Conservation (phyloP, 1,284 basidiomycete species). For the Trametes hirsuta region DNA sequence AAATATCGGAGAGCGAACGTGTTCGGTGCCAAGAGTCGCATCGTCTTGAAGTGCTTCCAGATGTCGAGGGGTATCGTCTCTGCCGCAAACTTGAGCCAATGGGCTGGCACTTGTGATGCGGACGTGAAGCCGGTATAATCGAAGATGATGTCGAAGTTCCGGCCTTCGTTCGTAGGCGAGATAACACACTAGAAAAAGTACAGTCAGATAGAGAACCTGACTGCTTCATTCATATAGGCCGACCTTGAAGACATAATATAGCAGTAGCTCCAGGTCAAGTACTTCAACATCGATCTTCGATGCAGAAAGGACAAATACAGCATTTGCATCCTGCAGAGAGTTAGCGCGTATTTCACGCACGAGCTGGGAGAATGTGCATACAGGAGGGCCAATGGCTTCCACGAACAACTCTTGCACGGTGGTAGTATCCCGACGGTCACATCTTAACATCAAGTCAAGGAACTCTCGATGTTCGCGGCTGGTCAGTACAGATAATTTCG, state of each 20-base stretch:
- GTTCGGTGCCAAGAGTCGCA: constrained; percentile 84
- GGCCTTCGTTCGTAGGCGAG: constrained; percentile 48
- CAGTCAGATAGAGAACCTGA: neutral
- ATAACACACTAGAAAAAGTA: constrained; percentile 39
- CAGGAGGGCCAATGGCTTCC: constrained; percentile 54
- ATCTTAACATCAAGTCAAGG: constrained; percentile 71
- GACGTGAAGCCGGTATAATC: constrained; percentile 84
- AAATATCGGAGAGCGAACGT: constrained; percentile 73
- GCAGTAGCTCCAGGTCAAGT: constrained; percentile 83
- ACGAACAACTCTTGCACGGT: constrained; percentile 73
- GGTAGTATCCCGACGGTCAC: constrained; percentile 62
- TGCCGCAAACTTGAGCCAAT: constrained; percentile 81
- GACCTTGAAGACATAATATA: constrained; percentile 84
- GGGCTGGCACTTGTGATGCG: constrained; percentile 77
- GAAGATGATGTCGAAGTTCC: constrained; percentile 74
- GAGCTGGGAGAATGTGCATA: constrained; percentile 30
- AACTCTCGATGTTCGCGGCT: constrained; percentile 64
- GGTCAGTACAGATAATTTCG: constrained; percentile 52
- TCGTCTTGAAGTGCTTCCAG: constrained; percentile 55
- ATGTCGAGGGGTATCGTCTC: constrained; percentile 80
- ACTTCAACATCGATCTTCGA: constrained; percentile 80
- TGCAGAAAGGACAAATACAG: constrained; percentile 64
- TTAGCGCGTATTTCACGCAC: neutral
- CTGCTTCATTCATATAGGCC: constrained; percentile 9
- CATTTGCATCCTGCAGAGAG: constrained; percentile 48